Conservation (phyloP, 164 flowering plant species). For the Umbilicus rupestris region DNA sequence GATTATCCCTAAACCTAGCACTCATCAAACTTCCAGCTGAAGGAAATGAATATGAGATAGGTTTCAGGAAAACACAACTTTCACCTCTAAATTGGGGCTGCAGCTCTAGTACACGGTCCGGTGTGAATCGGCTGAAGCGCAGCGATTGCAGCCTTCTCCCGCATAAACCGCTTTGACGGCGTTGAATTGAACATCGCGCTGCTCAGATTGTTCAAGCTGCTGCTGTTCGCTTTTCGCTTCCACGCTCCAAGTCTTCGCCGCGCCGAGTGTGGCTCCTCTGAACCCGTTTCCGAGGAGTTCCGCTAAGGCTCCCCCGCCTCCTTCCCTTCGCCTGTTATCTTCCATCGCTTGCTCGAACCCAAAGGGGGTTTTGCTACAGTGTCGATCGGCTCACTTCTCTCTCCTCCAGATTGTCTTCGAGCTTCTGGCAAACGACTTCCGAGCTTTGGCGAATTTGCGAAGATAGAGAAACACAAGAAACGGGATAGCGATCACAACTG, state of each 20-base stretch:
- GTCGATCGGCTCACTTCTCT: too few relatives aligned
- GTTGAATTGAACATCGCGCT: constrained; percentile 19
- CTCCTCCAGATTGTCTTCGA: too few relatives aligned
- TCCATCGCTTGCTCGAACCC: too few relatives aligned
- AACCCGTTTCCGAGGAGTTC: constrained; percentile 14
- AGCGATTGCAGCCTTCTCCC: constrained; percentile 27
- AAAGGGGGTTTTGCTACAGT: too few relatives aligned
- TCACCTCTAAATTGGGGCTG: too few relatives aligned
- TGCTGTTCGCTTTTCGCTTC: constrained; percentile 35
- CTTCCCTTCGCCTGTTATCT: too few relatives aligned
- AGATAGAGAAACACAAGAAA: too few relatives aligned
- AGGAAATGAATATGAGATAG: constrained; percentile 9
- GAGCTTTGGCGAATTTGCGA: too few relatives aligned
- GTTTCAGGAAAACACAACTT: too few relatives aligned
- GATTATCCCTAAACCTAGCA: neutral
- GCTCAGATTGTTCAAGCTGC: constrained; percentile 3
- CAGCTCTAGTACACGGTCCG: constrained; percentile 58
- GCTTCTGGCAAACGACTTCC: too few relatives aligned
- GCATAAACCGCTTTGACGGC: constrained; percentile 42
- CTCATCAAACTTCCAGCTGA: neutral
- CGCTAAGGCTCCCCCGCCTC: too few relatives aligned
- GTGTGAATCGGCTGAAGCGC: constrained; percentile 28
- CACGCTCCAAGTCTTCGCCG: constrained; percentile 41
- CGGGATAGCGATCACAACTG: too few relatives aligned
- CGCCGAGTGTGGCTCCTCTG: constrained; percentile 27